These are phyloP conservation scores for Condylostoma magnum DNA, from an alignment of 169 alveolate genomes.

Conservation along the genomic window DNA sequence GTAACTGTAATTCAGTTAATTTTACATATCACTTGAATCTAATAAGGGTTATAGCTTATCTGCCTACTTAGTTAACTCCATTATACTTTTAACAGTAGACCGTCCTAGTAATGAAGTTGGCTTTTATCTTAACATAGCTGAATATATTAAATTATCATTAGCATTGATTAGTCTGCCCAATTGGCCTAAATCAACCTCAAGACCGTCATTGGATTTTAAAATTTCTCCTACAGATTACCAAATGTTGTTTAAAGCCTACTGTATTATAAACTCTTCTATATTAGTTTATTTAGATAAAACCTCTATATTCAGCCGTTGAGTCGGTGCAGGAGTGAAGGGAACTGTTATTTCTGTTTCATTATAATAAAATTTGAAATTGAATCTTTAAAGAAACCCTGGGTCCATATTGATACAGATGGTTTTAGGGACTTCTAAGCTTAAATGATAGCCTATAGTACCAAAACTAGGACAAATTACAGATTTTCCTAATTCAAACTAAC, in stretches of 20 bases:
- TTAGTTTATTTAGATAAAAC: slow-evolving; percentile 50
- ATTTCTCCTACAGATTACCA: slow-evolving; percentile 54
- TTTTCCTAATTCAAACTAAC: slow-evolving; percentile 28
- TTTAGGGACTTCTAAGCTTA: slow-evolving; percentile 13
- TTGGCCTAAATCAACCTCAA: slow-evolving; percentile 47
- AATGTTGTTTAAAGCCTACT: slow-evolving; percentile 31
- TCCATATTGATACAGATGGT: background rate
- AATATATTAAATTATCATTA: slow-evolving; percentile 41
- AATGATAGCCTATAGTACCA: slow-evolving; percentile 14
- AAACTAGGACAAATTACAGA: slow-evolving; percentile 18
- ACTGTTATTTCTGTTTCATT: slow-evolving; percentile 12
- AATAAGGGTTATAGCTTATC: too few relatives aligned
- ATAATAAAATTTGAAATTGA: background rate
- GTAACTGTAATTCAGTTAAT: too few relatives aligned
- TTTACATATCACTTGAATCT: too few relatives aligned
- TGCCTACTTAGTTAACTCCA: too few relatives aligned
- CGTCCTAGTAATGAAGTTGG: slow-evolving; percentile 50
- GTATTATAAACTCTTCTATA: slow-evolving; percentile 42
- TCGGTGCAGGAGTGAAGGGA: slow-evolving; percentile 47
- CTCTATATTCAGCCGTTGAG: slow-evolving; percentile 50
- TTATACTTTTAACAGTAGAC: slow-evolving; percentile 55
- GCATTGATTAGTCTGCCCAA: slow-evolving; percentile 43
- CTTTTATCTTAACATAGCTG: slow-evolving; percentile 42
- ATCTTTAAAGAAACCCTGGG: background rate
- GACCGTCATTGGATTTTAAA: slow-evolving; percentile 31